Conservation (phyloP, 441 rosid genomes). For the Gossypium aridum region DNA sequence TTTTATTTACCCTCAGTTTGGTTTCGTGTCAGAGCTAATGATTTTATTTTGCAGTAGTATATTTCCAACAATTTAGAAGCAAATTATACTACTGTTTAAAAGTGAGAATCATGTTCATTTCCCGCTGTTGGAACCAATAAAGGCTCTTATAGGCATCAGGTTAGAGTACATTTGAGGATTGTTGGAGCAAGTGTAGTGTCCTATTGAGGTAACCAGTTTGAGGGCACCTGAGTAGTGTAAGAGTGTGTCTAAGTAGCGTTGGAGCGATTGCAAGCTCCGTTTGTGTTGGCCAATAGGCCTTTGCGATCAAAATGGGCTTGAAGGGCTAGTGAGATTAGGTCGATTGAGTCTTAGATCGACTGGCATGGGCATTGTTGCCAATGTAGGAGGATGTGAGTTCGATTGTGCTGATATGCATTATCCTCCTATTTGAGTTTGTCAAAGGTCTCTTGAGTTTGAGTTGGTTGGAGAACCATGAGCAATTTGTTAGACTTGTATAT, state of each 20-base stretch:
- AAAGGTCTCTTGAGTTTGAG: background rate
- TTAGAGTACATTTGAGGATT: background rate
- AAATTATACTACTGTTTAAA: too few relatives aligned
- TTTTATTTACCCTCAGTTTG: background rate
- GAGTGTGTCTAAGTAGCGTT: background rate
- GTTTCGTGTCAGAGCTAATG: background rate
- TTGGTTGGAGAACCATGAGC: background rate
- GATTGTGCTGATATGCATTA: background rate
- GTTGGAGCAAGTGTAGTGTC: background rate
- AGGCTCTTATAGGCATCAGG: background rate
- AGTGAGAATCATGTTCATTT: background rate
- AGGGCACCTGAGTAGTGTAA: background rate
- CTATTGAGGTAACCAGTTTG: too few relatives aligned
- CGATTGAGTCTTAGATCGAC: background rate
- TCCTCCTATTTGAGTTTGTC: background rate
- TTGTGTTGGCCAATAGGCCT: too few relatives aligned
- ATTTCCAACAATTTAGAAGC: background rate
- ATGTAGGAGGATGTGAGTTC: background rate
- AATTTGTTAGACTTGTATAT: background rate
- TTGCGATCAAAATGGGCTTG: too few relatives aligned
- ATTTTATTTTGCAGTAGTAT: background rate
- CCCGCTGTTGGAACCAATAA: background rate
- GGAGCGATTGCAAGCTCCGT: background rate
- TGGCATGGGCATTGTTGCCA: background rate
- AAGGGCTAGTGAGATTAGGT: background rate